phyloP scores from a whole-genome alignment of 2,329 filamentous ascomycete species.

The Curvularia spicifera region DNA sequence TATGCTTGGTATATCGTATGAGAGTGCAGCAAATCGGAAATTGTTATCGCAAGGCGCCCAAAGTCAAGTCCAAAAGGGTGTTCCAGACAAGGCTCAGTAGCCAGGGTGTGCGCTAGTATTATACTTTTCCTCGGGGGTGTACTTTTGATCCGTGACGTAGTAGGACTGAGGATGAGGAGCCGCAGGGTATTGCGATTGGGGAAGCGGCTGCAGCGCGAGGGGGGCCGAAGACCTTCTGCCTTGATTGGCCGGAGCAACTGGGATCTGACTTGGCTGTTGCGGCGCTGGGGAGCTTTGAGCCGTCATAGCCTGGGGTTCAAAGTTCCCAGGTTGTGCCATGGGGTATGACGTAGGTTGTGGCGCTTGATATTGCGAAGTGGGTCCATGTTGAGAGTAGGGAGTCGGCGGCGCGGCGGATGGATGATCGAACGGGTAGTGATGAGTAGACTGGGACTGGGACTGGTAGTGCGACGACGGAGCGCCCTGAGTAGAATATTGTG shows the following conservation, averaged over 20 bases:
- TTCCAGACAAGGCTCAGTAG: slow-evolving; percentile 9
- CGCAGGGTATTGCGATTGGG: slow-evolving; percentile 30
- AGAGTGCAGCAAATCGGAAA: slow-evolving; percentile 3
- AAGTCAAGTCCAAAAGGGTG: not conserved
- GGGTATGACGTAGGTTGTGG: slow-evolving; percentile 36
- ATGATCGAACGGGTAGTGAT: slow-evolving; percentile 34
- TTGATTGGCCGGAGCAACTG: slow-evolving; percentile 30
- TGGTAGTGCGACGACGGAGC: slow-evolving; percentile 32
- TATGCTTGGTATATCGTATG: slow-evolving; percentile 17
- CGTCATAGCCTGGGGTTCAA: slow-evolving; percentile 32
- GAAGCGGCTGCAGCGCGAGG: slow-evolving; percentile 36
- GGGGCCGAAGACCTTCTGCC: slow-evolving; percentile 43
- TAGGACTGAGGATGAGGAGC: slow-evolving; percentile 36
- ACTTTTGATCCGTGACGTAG: slow-evolving; percentile 42
- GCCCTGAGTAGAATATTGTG: slow-evolving; percentile 29
- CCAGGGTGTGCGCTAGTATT: slow-evolving; percentile 16
- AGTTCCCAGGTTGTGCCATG: slow-evolving; percentile 31
- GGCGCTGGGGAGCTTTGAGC: slow-evolving; percentile 25
- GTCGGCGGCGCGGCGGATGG: slow-evolving; percentile 20
- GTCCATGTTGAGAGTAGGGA: slow-evolving; percentile 36
- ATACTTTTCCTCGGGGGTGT: slow-evolving; percentile 24
- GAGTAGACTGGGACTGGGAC: slow-evolving; percentile 24
- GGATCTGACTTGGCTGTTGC: slow-evolving; percentile 24
- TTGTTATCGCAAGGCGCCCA: not conserved
- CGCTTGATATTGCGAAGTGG: slow-evolving; percentile 28